Base-by-base conservation (phyloP, 2,329 filamentous ascomycete species). In the Teratosphaeria gauchensis region DNA sequence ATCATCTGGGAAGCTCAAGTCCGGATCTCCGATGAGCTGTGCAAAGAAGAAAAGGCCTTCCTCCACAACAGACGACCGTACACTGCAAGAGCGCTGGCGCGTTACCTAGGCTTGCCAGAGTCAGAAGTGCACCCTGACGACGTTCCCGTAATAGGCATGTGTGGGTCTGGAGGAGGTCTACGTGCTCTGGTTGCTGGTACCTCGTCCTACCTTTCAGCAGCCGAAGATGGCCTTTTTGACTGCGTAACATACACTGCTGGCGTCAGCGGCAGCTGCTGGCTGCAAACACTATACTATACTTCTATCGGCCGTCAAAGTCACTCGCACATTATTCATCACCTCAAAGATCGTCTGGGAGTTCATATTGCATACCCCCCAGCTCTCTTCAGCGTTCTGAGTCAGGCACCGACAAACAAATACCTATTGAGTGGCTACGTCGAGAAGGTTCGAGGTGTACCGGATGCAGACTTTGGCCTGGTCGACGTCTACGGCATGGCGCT, bases 201-300 rank as follows among this genome's bases (percentile, higher is more conserved):
- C 0, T 92, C 92, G 0, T 96, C 92, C 0, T 86, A 95, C 61
- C 78, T 94, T 9, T 92, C 91, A 2, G 82, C 90, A 0, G 84
- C 90, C 60, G 88, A 96, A 71, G 88, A 89, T 59, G 94, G 94
- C 0, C 78, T 99, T 0, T 95, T 96, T 71, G 92, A 96, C 73
- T 97, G 94, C 71, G 82, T 90, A 11, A 97, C 92, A 1, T 99
- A 99, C 69, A 95, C 91, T 0, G 90, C 92, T 4, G 94, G 94
- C 1, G 94, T 99, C 54, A 96, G 91, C 70, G 94, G 94, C 0
- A 95, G 89, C 63, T 97, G 94, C 73, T 99, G 94, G 94, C 80
- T 97, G 5, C 92, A 97, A 72, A 81, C 89, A 0, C 79, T 99
- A 3, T 96, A 89, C 70, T 86, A 94, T 69, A 92, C 90, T 0